Conservation (phyloP, 2,329 filamentous ascomycete genomes). For the Chaetomium strumarium region DNA sequence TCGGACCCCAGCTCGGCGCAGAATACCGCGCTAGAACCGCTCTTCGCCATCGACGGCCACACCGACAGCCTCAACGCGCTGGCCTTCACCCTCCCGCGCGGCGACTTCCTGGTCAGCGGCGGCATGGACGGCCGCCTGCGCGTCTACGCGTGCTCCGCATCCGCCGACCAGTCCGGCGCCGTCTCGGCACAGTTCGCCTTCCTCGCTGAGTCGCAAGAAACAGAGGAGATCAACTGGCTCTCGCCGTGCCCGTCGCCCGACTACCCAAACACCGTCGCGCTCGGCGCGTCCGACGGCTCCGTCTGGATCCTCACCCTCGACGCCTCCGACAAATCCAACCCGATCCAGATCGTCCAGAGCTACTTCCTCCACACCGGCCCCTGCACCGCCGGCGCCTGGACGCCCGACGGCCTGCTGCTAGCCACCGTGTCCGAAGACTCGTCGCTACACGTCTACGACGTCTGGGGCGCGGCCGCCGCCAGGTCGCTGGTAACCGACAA, state of each 20-base stretch:
- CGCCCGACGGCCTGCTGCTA: constrained; percentile 76
- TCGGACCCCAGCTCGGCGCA: constrained; percentile 51
- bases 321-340: constrained; percentile 48
- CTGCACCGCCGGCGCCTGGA: constrained; percentile 89
- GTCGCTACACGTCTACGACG: constrained; percentile 87
- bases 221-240: constrained; percentile 94
- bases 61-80: constrained; percentile 85
- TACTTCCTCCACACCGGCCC: constrained; percentile 86
- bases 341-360: constrained; percentile 78
- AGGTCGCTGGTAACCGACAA: constrained; percentile 45
- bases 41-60: constrained; percentile 82
- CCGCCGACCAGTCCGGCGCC: constrained; percentile 31
- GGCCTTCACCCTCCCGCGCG: constrained; percentile 73
- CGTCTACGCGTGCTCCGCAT: constrained; percentile 54
- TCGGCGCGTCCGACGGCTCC: constrained; percentile 84
- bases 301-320: constrained; percentile 96
- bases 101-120: constrained; percentile 79
- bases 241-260: constrained; percentile 63
- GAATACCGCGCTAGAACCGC: constrained; percentile 53
- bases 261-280: constrained; percentile 74
- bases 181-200: constrained; percentile 46
- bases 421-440: constrained; percentile 86
- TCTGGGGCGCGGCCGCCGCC: constrained; percentile 71
- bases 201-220: constrained; percentile 75
- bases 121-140: constrained; percentile 81